Conservation (phyloP, 805 yeast species). For the Sugiyamaella chiloensis region DNA sequence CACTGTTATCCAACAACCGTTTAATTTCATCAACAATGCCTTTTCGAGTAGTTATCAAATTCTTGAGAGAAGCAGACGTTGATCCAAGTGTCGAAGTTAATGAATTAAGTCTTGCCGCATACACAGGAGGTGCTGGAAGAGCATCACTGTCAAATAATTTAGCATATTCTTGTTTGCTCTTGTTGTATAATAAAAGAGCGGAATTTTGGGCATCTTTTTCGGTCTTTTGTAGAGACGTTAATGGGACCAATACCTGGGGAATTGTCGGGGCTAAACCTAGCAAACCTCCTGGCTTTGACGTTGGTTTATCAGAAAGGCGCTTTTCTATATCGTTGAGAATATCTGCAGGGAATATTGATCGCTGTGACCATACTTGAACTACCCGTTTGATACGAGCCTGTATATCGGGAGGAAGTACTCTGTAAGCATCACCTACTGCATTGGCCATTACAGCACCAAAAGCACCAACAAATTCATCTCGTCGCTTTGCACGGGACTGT, state of each 20-base stretch:
- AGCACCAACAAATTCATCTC: slow-evolving; percentile 53
- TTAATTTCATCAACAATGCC: slow-evolving; percentile 30
- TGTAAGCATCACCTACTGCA: slow-evolving; percentile 37
- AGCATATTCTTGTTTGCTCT: slow-evolving; percentile 14
- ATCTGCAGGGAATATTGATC: slow-evolving; percentile 47
- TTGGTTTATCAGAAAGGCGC: slow-evolving; percentile 11
- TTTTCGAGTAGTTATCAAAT: slow-evolving; percentile 26
- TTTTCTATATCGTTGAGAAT: slow-evolving; percentile 32
- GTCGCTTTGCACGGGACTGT: slow-evolving; percentile 62
- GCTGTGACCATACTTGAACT: slow-evolving; percentile 61
- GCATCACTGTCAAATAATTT: slow-evolving; percentile 27
- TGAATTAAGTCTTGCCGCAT: slow-evolving; percentile 27
- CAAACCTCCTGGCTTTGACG: not conserved
- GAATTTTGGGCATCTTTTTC: slow-evolving; percentile 8
- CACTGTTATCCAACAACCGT: slow-evolving; percentile 28
- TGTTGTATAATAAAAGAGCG: not conserved
- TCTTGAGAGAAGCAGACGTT: slow-evolving; percentile 28
- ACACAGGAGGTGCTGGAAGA: slow-evolving; percentile 36
- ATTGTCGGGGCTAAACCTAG: not conserved
- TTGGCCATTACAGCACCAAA: slow-evolving; percentile 49
- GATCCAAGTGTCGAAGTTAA: slow-evolving; percentile 26
- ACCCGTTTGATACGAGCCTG: slow-evolving; percentile 55
- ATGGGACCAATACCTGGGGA: slow-evolving; percentile 3
- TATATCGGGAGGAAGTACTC: slow-evolving; percentile 39
- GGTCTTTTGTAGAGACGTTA: slow-evolving; percentile 8